These are phyloP conservation scores for Aspergillus olivimuriae DNA, from an alignment of 495 filamentous ascomycete species.

Conservation along the genomic window DNA sequence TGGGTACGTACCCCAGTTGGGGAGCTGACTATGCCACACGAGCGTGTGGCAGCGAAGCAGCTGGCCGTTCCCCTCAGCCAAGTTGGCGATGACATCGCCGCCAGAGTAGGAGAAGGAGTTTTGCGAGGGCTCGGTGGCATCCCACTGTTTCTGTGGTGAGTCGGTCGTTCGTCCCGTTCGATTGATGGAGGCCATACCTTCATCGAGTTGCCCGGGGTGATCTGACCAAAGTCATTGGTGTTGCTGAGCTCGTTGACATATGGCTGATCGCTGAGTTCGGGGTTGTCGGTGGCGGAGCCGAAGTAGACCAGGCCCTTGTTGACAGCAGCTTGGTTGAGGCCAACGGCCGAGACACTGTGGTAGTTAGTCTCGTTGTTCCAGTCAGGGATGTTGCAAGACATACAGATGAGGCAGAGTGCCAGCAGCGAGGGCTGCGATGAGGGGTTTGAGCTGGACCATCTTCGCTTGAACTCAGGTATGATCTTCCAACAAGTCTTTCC, in stretches of 20 bases:
- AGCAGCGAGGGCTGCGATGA: conserved; percentile 20
- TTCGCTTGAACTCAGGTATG: conserved; percentile 3
- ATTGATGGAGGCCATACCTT: conserved; percentile 36
- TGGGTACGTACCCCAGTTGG: conserved; percentile 42
- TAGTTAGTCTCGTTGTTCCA: not conserved
- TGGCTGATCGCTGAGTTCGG: conserved; percentile 40
- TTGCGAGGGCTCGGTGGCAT: conserved; percentile 42
- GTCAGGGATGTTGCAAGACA: not conserved
- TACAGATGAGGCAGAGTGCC: conserved; percentile 22
- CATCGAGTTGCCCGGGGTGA: conserved; percentile 54
- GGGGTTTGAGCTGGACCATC: conserved; percentile 20
- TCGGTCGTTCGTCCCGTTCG: too few species aligned
- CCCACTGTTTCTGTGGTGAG: conserved; percentile 31
- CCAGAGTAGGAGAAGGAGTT: conserved; percentile 43
- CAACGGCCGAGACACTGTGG: conserved; percentile 17
- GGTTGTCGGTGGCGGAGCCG: conserved; percentile 53
- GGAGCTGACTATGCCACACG: conserved; percentile 58
- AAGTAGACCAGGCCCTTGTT: conserved; percentile 51
- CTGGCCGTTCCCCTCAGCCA: conserved; percentile 49
- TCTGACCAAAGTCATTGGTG: conserved; percentile 50
- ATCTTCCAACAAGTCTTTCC: too few species aligned
- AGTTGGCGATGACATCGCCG: conserved; percentile 44
- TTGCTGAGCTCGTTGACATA: conserved; percentile 43
- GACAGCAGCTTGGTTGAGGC: conserved; percentile 46
- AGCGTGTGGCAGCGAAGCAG: conserved; percentile 53